A percentile compares a stretch with the other conserved stretches of the same genome.
Evolutionary conservation across 225 moss, liverwort and hornwort species (phyloP).

Genomic region (Rhytidiadelphus loreus): DNA sequence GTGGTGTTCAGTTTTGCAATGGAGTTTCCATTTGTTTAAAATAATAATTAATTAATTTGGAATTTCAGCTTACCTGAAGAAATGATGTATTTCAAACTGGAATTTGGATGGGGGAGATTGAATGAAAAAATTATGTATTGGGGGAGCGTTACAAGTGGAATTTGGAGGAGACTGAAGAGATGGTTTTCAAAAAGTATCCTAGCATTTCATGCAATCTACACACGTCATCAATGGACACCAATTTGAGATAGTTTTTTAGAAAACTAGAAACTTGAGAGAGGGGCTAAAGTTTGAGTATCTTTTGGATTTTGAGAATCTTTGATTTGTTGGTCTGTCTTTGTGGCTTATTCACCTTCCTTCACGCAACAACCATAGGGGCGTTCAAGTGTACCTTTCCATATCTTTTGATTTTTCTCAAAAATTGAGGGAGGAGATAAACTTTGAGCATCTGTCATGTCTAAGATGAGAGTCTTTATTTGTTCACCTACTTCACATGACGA

Average conservation of each 20-base stretch:
- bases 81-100: background rate
- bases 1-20: no score
- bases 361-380: fast-evolving
- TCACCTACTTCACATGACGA: background rate
- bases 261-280: fast-evolving
- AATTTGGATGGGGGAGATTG: background rate
- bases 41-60: background rate
- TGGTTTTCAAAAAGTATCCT: no score
- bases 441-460: background rate
- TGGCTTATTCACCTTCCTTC: background rate
- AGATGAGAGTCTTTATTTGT: no score
- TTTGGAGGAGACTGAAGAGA: background rate
- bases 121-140: background rate
- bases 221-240: fast-evolving
- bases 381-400: background rate
- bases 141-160: fast-evolving
- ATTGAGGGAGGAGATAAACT: background rate
- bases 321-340: no score
- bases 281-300: background rate
- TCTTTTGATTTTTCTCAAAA: background rate
- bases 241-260: background rate
- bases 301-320: no score
- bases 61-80: background rate
- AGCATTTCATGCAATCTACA: background rate
- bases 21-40: no score